Conservation (phyloP, 2,329 filamentous ascomycete species). For the Aureobasidium sp. region DNA sequence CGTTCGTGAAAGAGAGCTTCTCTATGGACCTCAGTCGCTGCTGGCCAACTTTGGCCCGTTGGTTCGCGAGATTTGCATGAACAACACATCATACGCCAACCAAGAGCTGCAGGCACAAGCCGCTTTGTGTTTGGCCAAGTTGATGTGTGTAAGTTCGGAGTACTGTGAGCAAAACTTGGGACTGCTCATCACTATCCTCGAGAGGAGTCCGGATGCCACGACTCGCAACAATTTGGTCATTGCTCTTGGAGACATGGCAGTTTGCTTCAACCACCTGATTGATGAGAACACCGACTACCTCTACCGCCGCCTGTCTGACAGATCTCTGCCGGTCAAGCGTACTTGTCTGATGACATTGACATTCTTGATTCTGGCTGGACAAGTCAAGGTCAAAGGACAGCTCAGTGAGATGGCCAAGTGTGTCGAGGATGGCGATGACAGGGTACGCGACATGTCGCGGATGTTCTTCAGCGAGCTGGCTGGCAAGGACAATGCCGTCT, state of each 20-base stretch:
- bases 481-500: constrained; percentile 97
- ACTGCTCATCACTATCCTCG: constrained; percentile 94
- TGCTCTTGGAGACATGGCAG: constrained; percentile 95
- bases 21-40: constrained; percentile 74
- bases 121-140: constrained; percentile 88
- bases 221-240: constrained; percentile 95
- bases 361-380: constrained; percentile 90
- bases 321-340: constrained; percentile 82
- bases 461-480: constrained; percentile 99
- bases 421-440: constrained; percentile 88
- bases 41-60: constrained; percentile 86
- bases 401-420: constrained; percentile 99
- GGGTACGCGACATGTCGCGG: constrained; percentile 82
- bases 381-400: constrained; percentile 99
- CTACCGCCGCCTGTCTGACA: constrained; percentile 84
- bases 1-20: constrained; percentile 73
- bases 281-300: constrained; percentile 99
- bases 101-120: constrained; percentile 85
- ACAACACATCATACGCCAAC: constrained; percentile 87
- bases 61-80: constrained; percentile 86
- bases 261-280: constrained; percentile 98
- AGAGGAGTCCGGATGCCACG: constrained; percentile 83
- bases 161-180: constrained; percentile 92
- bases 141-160: constrained; percentile 96
- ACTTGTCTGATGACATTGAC: constrained; percentile 98